Evolutionary conservation across 495 filamentous ascomycete species (phyloP).

Genomic region (Astrothelium subdiscretum): DNA sequence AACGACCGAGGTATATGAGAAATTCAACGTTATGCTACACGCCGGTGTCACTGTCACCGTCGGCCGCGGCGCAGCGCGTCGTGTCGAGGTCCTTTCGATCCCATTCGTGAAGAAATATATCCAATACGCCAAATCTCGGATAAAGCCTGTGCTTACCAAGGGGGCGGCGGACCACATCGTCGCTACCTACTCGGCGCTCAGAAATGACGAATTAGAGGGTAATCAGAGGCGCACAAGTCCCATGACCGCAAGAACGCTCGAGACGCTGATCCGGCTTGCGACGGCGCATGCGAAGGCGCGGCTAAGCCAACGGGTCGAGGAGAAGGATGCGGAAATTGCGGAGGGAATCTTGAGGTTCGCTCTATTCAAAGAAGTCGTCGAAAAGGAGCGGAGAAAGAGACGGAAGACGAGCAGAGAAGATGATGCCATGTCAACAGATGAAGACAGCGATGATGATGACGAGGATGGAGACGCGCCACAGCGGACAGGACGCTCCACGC

Average conservation of each 20-base stretch:
- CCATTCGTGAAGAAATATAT: constrained; percentile 99
- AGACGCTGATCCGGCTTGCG: constrained; percentile 92
- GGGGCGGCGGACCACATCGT: constrained; percentile 89
- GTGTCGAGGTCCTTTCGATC: constrained; percentile 86
- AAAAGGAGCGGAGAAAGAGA: constrained; percentile 70
- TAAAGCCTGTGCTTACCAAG: constrained; percentile 86
- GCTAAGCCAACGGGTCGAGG: constrained; percentile 84
- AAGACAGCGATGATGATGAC: constrained; percentile 30
- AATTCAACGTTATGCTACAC: constrained; percentile 92
- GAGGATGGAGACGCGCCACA: constrained; percentile 37
- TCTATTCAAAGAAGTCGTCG: constrained; percentile 93
- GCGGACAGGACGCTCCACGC: background rate
- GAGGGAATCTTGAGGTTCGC: constrained; percentile 89
- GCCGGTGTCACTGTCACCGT: constrained; percentile 71
- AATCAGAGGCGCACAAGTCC: constrained; percentile 89
- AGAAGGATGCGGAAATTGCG: constrained; percentile 76
- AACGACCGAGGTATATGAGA: constrained; percentile 87
- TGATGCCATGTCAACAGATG: constrained; percentile 27
- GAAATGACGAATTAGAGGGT: constrained; percentile 91
- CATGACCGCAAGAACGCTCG: constrained; percentile 93
- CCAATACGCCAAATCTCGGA: constrained; percentile 88
- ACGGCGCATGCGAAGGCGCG: constrained; percentile 93
- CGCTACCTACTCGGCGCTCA: constrained; percentile 80
- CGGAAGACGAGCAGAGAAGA: constrained; percentile 37
- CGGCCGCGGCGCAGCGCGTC: constrained; percentile 59